A percentile compares a stretch with the other conserved stretches of the same genome.
These are phyloP conservation scores for Neofusicoccum kwambonambiense DNA, from an alignment of 2,329 filamentous ascomycete genomes.

Conservation along the genomic window DNA sequence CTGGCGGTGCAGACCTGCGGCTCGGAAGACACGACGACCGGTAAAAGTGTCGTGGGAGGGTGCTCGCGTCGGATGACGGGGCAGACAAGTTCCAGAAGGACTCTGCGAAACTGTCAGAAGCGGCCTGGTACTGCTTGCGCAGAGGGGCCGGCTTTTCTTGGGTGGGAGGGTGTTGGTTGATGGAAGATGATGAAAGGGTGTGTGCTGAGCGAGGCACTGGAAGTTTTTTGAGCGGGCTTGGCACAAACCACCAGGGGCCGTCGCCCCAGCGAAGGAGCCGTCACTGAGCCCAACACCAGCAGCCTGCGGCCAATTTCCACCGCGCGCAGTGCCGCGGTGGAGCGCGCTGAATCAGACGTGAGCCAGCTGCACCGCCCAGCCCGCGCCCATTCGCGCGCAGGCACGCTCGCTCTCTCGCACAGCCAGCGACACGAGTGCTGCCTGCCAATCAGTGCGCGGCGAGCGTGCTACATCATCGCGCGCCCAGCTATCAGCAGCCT, in stretches of 20 bases:
- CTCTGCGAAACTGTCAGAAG: slow-evolving; percentile 38
- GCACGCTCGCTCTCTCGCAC: background rate
- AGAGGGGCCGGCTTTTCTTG: slow-evolving; percentile 13
- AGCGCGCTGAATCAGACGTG: slow-evolving; percentile 4
- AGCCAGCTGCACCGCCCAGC: background rate
- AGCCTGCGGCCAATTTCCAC: background rate
- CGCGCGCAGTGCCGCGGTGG: background rate
- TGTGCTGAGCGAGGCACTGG: slow-evolving; percentile 13
- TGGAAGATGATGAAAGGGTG: slow-evolving; percentile 19
- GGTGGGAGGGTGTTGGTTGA: slow-evolving; percentile 15
- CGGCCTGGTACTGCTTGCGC: slow-evolving; percentile 25
- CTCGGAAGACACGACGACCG: slow-evolving; percentile 23
- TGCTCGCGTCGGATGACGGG: slow-evolving; percentile 7
- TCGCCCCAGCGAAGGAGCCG: background rate
- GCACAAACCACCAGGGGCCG: slow-evolving; percentile 8
- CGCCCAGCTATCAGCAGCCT: background rate
- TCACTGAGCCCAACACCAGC: slow-evolving; percentile 2
- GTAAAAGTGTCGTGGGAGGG: slow-evolving; percentile 11
- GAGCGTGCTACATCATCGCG: slow-evolving; percentile 12
- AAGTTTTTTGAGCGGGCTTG: slow-evolving; percentile 18
- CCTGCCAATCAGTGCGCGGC: slow-evolving; percentile 5
- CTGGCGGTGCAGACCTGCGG: slow-evolving; percentile 11
- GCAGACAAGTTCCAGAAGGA: slow-evolving; percentile 37
- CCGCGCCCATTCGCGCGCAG: background rate
- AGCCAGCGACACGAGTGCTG: background rate